A percentile compares a stretch with the other conserved stretches of the same genome.
Conservation (phyloP, 2,329 filamentous ascomycete species). For the Pseudomassariella vexata region DNA sequence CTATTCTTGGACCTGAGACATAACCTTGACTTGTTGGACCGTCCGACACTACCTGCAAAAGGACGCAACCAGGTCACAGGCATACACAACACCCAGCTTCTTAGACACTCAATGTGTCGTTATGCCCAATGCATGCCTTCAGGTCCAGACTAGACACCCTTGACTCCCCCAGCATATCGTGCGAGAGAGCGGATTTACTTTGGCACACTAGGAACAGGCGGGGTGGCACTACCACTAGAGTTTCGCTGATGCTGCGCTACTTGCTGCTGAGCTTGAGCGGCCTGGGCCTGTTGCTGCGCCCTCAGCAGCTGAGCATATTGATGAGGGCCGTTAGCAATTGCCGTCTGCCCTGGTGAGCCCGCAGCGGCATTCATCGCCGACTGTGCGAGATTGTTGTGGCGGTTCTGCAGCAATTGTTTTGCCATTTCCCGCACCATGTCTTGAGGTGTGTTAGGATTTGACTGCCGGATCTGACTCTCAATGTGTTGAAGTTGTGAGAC, state of each 20-base stretch:
- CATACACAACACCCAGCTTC: too few species aligned
- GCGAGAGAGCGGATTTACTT: too few species aligned
- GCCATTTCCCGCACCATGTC: conserved; percentile 47
- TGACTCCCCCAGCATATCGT: too few species aligned
- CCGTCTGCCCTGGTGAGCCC: conserved; percentile 40
- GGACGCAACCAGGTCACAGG: too few species aligned
- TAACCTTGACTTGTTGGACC: too few species aligned
- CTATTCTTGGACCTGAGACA: too few species aligned
- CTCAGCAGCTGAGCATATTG: conserved; percentile 55
- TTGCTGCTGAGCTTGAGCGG: conserved; percentile 8
- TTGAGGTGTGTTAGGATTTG: conserved; percentile 44
- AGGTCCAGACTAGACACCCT: conserved; percentile 1
- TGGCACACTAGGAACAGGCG: conserved; percentile 8
- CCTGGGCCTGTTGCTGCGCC: conserved; percentile 44
- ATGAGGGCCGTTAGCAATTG: conserved; percentile 47
- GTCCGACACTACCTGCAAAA: too few species aligned
- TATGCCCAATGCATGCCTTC: too few species aligned
- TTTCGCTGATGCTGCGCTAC: conserved; percentile 7
- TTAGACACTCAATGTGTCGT: too few species aligned
- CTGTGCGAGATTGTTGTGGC: conserved; percentile 32
- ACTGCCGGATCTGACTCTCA: conserved; percentile 44
- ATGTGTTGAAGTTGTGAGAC: conserved; percentile 44
- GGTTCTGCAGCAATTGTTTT: conserved; percentile 43
- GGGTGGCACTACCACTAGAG: conserved; percentile 9
- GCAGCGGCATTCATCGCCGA: conserved; percentile 51